Percentiles rank a stretch among this genome's conserved stretches.
Conservation (phyloP, 805 yeast species). For the Kluyveromyces dobzhanskii region DNA sequence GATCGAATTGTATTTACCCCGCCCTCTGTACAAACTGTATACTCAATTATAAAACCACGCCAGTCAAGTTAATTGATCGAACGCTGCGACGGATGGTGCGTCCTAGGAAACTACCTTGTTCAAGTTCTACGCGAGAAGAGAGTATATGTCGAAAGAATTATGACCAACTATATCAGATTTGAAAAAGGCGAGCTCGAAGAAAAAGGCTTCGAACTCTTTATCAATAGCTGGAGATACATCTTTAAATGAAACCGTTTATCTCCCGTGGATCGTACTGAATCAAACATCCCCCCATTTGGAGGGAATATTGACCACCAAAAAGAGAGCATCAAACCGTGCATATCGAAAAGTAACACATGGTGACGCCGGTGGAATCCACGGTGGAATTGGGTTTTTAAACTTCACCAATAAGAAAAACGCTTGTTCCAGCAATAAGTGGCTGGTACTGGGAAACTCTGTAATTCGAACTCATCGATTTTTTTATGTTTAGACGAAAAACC, state of each 20-base stretch:
- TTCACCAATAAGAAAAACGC: neutral
- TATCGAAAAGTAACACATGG: slow-evolving; percentile 8
- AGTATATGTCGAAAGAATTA: slow-evolving; percentile 26
- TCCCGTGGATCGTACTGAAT: slow-evolving; percentile 18
- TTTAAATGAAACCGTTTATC: slow-evolving; percentile 18
- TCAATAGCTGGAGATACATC: slow-evolving; percentile 34
- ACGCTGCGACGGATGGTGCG: too few species aligned
- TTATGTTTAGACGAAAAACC: too few species aligned
- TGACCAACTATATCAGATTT: slow-evolving; percentile 31
- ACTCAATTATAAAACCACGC: neutral
- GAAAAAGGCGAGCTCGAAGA: slow-evolving; percentile 19
- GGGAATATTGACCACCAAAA: slow-evolving; percentile 1
- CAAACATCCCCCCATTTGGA: neutral
- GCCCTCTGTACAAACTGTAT: too few species aligned
- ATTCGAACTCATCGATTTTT: too few species aligned
- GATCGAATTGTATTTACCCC: too few species aligned
- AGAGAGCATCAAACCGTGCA: slow-evolving; percentile 22
- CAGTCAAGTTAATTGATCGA: too few species aligned
- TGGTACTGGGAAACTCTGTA: too few species aligned
- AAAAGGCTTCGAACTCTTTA: slow-evolving; percentile 24
- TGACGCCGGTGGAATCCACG: slow-evolving; percentile 30
- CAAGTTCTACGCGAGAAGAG: too few species aligned
- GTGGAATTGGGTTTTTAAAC: slow-evolving; percentile 5
- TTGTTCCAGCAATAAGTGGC: too few species aligned
- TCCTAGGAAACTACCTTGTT: too few species aligned